Conservation (phyloP, 1,139 yeast genomes). For the Scheffersomyces titani region DNA sequence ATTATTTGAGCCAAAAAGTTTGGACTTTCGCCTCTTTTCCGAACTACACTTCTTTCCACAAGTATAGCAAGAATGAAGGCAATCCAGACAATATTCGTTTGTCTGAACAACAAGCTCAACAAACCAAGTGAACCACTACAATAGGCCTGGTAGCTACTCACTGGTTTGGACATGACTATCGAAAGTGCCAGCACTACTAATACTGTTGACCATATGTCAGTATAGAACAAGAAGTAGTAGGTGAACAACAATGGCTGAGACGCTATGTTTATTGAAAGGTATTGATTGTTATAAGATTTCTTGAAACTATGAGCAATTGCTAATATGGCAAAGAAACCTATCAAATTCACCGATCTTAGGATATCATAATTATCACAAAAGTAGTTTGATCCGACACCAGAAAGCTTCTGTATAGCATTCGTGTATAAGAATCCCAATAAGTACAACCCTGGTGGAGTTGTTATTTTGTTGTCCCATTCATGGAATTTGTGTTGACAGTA, state of each 20-base stretch:
- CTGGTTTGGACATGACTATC: conserved; percentile 33
- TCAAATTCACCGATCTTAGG: conserved; percentile 58
- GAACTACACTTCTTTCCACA: conserved; percentile 44
- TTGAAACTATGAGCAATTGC: conserved; percentile 42
- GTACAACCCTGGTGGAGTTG: conserved; percentile 96
- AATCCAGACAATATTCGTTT: conserved; percentile 89
- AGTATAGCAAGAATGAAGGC: conserved; percentile 59
- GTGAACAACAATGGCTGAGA: conserved; percentile 72
- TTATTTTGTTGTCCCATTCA: conserved; percentile 85
- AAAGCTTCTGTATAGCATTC: conserved; percentile 23
- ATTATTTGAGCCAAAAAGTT: conserved; percentile 9
- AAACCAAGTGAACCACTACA: conserved; percentile 52
- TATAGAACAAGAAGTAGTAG: conserved; percentile 78
- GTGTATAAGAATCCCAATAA: conserved; percentile 56
- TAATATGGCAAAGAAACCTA: conserved; percentile 61
- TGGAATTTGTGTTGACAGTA: conserved; percentile 63
- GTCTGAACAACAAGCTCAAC: conserved; percentile 72
- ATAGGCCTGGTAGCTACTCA: conserved; percentile 14
- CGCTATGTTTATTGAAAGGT: conserved; percentile 50
- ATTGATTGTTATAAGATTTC: conserved; percentile 35
- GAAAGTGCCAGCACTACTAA: conserved; percentile 46
- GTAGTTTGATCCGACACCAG: conserved; percentile 13
- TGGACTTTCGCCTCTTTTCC: conserved; percentile 2
- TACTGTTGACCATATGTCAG: conserved; percentile 90
- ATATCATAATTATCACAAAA: conserved; percentile 41